Evolutionary conservation across 164 flowering plant species (phyloP).

Genomic region (Pachysandra terminalis): DNA sequence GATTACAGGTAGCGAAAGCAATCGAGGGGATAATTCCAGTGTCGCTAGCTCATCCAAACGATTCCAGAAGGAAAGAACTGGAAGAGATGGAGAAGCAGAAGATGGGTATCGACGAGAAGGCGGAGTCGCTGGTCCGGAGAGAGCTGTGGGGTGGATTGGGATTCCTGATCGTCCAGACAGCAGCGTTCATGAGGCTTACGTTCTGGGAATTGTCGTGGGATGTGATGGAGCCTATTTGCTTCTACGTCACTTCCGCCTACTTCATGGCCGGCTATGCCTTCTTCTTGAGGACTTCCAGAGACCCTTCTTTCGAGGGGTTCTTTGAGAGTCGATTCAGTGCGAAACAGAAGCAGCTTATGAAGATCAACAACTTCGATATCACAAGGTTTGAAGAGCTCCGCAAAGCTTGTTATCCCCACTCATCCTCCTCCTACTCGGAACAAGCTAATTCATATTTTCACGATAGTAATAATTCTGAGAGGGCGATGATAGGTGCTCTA

Average conservation of each 20-base stretch:
- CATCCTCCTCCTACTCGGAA: too few species aligned
- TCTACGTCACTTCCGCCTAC: conserved; percentile 48
- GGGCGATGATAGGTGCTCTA: conserved; percentile 10
- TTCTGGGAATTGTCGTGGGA: conserved; percentile 76
- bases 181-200: conserved; percentile 58
- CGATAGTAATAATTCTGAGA: neutral
- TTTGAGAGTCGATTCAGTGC: conserved; percentile 39
- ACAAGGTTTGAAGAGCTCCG: conserved; percentile 43
- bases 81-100: conserved; percentile 43
- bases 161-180: conserved; percentile 38
- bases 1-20: conserved; percentile 56
- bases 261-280: conserved; percentile 48
- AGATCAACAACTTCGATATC: conserved; percentile 36
- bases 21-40: conserved; percentile 32
- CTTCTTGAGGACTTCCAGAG: conserved; percentile 56
- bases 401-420: conserved; percentile 25
- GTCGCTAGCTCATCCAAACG: conserved; percentile 23
- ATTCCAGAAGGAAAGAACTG: conserved; percentile 41
- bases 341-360: conserved; percentile 48
- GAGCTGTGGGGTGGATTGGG: conserved; percentile 58
- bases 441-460: neutral
- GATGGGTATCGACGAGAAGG: conserved; percentile 38
- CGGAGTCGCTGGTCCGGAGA: conserved; percentile 30
- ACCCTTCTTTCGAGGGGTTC: conserved; percentile 58
- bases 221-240: conserved; percentile 75